phyloP scores from a whole-genome alignment of 305 asterid genomes.

The Rubia balearica region DNA sequence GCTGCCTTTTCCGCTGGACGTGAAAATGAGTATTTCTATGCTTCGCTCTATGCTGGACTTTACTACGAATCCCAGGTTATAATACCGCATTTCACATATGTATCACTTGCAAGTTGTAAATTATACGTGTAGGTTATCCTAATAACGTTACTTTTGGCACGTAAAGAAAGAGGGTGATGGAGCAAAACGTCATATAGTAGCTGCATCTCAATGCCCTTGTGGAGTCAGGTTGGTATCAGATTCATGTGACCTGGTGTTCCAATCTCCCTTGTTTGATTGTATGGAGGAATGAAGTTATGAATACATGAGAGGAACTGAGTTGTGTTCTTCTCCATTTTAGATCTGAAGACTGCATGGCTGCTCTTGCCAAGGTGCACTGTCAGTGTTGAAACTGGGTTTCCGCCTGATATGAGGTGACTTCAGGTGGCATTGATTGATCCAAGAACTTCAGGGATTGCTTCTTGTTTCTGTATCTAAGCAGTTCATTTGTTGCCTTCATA shows the following conservation, averaged over 20 bases:
- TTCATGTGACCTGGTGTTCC: not conserved
- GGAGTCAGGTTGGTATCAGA: constrained; percentile 53
- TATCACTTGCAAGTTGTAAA: not conserved
- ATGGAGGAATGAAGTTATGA: too few species aligned
- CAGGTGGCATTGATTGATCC: not conserved
- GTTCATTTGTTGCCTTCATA: not conserved
- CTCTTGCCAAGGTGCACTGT: constrained; percentile 84
- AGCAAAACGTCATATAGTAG: constrained; percentile 52
- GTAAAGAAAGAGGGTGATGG: constrained; percentile 52
- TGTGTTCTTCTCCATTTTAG: constrained; percentile 21
- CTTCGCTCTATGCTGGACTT: constrained; percentile 76
- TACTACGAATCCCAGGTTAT: constrained; percentile 69
- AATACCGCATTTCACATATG: not conserved
- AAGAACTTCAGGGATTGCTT: not conserved
- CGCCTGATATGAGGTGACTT: constrained; percentile 6
- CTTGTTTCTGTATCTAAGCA: not conserved
- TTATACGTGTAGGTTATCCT: too few species aligned
- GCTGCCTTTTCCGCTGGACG: constrained; percentile 49
- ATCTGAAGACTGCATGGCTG: constrained; percentile 81
- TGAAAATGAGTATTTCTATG: constrained; percentile 59
- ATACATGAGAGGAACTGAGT: constrained; percentile 5
- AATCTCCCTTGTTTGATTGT: not conserved
- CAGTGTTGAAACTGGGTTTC: constrained; percentile 55
- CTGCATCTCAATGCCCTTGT: constrained; percentile 65
- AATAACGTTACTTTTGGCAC: constrained; percentile 3